phyloP scores from a whole-genome alignment of 2,329 filamentous ascomycete genomes.

The Cladobotryum mycophilum region DNA sequence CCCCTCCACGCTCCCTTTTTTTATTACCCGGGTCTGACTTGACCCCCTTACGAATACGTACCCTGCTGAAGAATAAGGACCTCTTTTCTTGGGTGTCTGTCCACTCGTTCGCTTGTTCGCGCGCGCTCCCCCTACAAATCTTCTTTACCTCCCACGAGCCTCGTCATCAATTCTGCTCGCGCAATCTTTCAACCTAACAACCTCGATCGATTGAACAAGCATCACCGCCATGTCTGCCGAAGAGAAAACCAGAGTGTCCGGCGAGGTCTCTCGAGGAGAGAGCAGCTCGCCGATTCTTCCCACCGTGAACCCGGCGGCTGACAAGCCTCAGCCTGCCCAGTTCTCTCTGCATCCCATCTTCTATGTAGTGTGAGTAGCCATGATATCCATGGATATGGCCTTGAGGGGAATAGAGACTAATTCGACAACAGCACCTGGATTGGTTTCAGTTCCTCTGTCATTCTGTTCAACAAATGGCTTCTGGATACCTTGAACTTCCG shows the following conservation, averaged over 20 bases:
- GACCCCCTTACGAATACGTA: constrained; percentile 13
- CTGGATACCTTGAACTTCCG: constrained; percentile 76
- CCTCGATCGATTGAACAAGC: background rate
- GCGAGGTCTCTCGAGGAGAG: constrained; percentile 61
- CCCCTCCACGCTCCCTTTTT: constrained; percentile 21
- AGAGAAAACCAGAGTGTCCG: constrained; percentile 79
- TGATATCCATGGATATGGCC: too few relatives aligned
- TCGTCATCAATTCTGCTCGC: constrained; percentile 29
- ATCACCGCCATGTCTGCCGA: constrained; percentile 40
- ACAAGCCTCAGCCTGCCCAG: constrained; percentile 64
- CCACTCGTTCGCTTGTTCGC: constrained; percentile 30
- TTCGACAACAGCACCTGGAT: constrained; percentile 70
- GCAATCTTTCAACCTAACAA: background rate
- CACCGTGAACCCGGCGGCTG: constrained; percentile 67
- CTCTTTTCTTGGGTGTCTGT: constrained; percentile 28
- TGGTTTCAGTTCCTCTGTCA: constrained; percentile 83
- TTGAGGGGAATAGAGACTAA: constrained; percentile 1
- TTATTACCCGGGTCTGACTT: constrained; percentile 9
- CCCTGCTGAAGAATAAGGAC: constrained; percentile 9
- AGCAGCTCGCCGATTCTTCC: constrained; percentile 61
- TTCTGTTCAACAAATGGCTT: constrained; percentile 99
- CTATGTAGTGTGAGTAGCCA: constrained; percentile 62
- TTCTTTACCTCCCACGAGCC: constrained; percentile 12
- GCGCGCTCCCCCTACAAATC: constrained; percentile 19
- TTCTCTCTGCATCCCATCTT: constrained; percentile 69